These are phyloP conservation scores for Vinca minor DNA, from an alignment of 257 asterid species.

Conservation along the genomic window DNA sequence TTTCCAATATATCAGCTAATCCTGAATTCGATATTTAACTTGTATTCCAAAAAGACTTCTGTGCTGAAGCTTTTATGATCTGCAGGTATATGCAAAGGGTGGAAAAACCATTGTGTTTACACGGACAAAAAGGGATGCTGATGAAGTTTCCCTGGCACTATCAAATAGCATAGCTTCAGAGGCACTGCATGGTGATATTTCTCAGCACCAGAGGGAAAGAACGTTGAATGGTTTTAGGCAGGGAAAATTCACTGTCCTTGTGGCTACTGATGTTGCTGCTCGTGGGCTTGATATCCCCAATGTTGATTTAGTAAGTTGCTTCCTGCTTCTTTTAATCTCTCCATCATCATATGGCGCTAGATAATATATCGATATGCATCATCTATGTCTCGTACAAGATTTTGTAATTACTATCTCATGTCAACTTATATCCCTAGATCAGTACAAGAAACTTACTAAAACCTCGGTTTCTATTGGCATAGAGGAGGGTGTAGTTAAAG, in stretches of 20 bases:
- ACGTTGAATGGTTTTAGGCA: slow-evolving; percentile 85
- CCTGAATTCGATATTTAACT: slow-evolving; percentile 1
- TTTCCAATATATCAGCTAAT: background rate
- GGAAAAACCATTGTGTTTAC: slow-evolving; percentile 91
- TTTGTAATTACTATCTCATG: background rate
- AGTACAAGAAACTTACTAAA: background rate
- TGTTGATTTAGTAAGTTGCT: slow-evolving; percentile 82
- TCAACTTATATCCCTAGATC: background rate
- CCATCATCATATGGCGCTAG: background rate
- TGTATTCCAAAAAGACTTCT: background rate
- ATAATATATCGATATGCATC: background rate
- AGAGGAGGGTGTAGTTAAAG: background rate
- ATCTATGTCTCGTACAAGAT: background rate
- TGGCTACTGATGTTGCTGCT: slow-evolving; percentile 94
- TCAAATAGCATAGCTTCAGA: slow-evolving; percentile 78
- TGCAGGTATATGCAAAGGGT: slow-evolving; percentile 84
- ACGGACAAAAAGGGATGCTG: slow-evolving; percentile 93
- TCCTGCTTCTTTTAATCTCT: background rate
- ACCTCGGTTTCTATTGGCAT: background rate
- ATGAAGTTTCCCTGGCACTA: slow-evolving; percentile 70
- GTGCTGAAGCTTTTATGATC: slow-evolving; percentile 4
- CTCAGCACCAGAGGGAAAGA: slow-evolving; percentile 97
- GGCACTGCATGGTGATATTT: slow-evolving; percentile 96
- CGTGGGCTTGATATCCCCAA: slow-evolving; percentile 94
- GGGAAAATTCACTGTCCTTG: slow-evolving; percentile 86